Percentiles rank a stretch among this genome's conserved stretches.
These are phyloP conservation scores for Neurospora hispaniola DNA, from an alignment of 495 filamentous ascomycete species.

Conservation along the genomic window DNA sequence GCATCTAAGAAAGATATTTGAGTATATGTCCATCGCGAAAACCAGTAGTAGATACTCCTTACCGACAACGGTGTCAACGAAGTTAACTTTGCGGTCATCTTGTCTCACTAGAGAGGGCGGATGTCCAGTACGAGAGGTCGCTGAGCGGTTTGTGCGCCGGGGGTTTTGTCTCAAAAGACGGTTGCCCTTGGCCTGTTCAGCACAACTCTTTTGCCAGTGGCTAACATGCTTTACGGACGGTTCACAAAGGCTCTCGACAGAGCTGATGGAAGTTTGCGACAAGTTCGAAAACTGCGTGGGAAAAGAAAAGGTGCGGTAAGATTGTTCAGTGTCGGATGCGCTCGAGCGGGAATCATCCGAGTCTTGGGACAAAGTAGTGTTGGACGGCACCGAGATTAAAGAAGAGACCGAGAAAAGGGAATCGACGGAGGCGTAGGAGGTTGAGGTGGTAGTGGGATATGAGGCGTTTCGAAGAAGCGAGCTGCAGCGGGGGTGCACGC, in stretches of 20 bases:
- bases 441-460: slow-evolving; percentile 52
- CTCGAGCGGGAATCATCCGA: slow-evolving; percentile 31
- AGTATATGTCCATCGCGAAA: slow-evolving; percentile 11
- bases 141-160: slow-evolving; percentile 54
- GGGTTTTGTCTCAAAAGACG: slow-evolving; percentile 69
- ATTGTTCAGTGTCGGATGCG: slow-evolving; percentile 28
- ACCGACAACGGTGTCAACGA: slow-evolving; percentile 98
- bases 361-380: slow-evolving; percentile 46
- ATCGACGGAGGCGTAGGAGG: slow-evolving; percentile 52
- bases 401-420: slow-evolving; percentile 31
- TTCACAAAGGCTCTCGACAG: slow-evolving; percentile 19
- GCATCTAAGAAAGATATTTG: slow-evolving; percentile 58
- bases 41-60: slow-evolving; percentile 38
- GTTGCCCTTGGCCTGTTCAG: slow-evolving; percentile 26
- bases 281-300: slow-evolving; percentile 13
- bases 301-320: slow-evolving; percentile 13
- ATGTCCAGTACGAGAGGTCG: slow-evolving; percentile 47
- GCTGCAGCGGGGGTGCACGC: neutral
- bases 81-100: slow-evolving; percentile 85
- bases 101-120: slow-evolving; percentile 82
- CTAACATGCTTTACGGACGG: slow-evolving; percentile 14
- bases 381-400: slow-evolving; percentile 69
- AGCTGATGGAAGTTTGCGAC: slow-evolving; percentile 23
- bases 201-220: slow-evolving; percentile 18
- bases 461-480: slow-evolving; percentile 34